Base-by-base conservation (phyloP, 371 early-diverging fungal genomes). In the Entomophthora muscae region DNA sequence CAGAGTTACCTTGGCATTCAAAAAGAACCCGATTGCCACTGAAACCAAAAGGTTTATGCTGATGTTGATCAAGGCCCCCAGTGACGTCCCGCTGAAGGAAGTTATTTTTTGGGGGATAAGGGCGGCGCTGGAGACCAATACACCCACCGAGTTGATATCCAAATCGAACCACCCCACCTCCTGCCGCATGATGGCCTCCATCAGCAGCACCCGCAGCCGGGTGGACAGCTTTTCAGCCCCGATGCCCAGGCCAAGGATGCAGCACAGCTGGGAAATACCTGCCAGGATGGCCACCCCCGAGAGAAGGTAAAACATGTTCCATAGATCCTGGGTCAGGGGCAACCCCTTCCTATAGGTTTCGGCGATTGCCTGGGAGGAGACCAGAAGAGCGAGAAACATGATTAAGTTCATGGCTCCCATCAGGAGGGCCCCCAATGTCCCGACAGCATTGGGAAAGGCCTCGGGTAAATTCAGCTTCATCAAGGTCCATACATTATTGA, bases 91-190 rank as follows among this genome's bases (percentile, higher is more conserved):
- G 5, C 60, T 78, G 52, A 83, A 72, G 61, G 82, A 77, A 32
- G 76, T 74, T 17, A 80, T 75, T 64, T 75, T 73, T 61, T 74
- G 72, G 21, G 91, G 86, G 68, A 91, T 91, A 56, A 83, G 78
- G 10, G 91, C 82, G 31, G 94, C 79, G n/a, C 83, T 78, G 23
- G 91, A 75, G 3, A 88, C 86, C 31, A 94, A 71, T 2, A 83
- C 84, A 63, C 96, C 94, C 13, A 85, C 82, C 32, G 77, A 81
- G 72, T 94, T 79, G 42, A 77, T 74, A 33, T 84, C 84, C 32
- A 76, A 73, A 70, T 95, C 96, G 72, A 87, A 94, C 68, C 77
- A 95, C 2, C 76, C 85, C 63, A 91, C 82, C 66, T 93, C 91
- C 76, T 93, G 95, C 24, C 72, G 68, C 69, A 87, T 71, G 52